A percentile compares a stretch with the other conserved stretches of the same genome.
phyloP scores from a whole-genome alignment of 257 asterid species.

The Nicotiana undulata region DNA sequence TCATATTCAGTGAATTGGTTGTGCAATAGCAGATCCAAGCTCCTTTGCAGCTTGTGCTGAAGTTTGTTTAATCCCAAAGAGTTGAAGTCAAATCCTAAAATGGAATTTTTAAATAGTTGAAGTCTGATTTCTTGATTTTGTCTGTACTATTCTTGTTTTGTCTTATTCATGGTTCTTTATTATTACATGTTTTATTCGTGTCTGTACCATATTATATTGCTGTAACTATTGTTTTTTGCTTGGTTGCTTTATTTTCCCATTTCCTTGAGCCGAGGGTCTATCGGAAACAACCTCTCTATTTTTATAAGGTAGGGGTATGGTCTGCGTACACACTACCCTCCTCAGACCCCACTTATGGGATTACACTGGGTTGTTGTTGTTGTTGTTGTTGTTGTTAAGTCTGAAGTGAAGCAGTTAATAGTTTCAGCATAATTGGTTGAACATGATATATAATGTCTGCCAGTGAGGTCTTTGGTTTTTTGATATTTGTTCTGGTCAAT shows the following conservation, averaged over 20 bases:
- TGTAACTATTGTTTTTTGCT: too few species aligned
- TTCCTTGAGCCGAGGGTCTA: too few species aligned
- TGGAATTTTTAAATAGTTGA: background rate
- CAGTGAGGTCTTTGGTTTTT: background rate
- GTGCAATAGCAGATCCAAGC: background rate
- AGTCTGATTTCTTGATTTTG: background rate
- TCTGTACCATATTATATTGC: too few species aligned
- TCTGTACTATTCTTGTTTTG: too few species aligned
- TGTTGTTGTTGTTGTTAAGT: background rate
- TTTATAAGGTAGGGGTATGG: too few species aligned
- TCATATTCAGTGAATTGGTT: background rate
- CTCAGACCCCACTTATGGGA: too few species aligned
- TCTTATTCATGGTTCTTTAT: too few species aligned
- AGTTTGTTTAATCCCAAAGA: background rate
- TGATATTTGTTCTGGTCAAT: conserved; percentile 1
- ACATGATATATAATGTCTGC: background rate
- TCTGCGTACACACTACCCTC: too few species aligned
- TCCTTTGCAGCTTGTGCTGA: background rate
- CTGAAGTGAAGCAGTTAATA: background rate
- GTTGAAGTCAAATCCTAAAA: background rate
- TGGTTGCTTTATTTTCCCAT: too few species aligned
- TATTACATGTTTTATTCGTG: too few species aligned
- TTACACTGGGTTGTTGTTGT: too few species aligned
- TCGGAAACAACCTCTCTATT: too few species aligned
- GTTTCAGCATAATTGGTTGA: background rate